A percentile compares a stretch with the other conserved stretches of the same genome.
Conservation (phyloP, 2,329 filamentous ascomycete species). For the Aspergillus tubingensis region DNA sequence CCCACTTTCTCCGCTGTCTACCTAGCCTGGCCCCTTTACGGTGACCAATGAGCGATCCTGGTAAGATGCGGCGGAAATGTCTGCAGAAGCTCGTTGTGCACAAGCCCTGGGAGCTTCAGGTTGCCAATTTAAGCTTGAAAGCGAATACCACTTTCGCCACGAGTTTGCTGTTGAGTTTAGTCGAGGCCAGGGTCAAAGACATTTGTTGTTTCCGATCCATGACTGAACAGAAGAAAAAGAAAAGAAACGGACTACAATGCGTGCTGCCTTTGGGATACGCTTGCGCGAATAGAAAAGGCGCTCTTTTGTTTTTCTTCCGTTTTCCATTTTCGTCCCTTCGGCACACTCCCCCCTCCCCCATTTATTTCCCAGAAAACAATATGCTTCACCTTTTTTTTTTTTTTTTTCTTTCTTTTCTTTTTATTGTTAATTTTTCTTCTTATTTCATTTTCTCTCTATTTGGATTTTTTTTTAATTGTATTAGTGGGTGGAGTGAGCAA, state of each 20-base stretch:
- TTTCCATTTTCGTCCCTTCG: conserved; percentile 1
- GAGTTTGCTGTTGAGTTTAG: conserved; percentile 30
- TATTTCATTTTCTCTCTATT: too few relatives aligned
- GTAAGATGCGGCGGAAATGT: conserved; percentile 27
- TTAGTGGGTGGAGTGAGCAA: conserved; percentile 11
- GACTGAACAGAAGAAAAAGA: conserved; percentile 2
- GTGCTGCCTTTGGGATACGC: not conserved
- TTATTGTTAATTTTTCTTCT: too few relatives aligned
- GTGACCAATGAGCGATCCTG: conserved; percentile 25
- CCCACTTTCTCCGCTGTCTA: conserved; percentile 23
- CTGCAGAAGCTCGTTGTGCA: conserved; percentile 28
- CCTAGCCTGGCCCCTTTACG: conserved; percentile 27
- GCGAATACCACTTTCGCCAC: conserved; percentile 31
- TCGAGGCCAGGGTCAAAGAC: conserved; percentile 31
- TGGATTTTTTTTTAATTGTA: too few relatives aligned
- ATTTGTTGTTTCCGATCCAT: conserved; percentile 22
- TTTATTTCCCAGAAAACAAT: conserved; percentile 6
- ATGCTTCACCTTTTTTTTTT: conserved; percentile 2
- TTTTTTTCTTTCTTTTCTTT: not conserved
- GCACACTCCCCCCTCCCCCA: not conserved
- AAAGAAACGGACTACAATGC: conserved; percentile 6
- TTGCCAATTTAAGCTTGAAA: conserved; percentile 27
- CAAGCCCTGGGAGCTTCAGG: conserved; percentile 24
- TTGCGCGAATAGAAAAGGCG: conserved; percentile 1
- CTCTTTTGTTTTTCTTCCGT: conserved; percentile 10